A percentile compares a stretch with the other conserved stretches of the same genome.
phyloP scores from a whole-genome alignment of 345 rosid genomes.

The Nephelium lappaceum region DNA sequence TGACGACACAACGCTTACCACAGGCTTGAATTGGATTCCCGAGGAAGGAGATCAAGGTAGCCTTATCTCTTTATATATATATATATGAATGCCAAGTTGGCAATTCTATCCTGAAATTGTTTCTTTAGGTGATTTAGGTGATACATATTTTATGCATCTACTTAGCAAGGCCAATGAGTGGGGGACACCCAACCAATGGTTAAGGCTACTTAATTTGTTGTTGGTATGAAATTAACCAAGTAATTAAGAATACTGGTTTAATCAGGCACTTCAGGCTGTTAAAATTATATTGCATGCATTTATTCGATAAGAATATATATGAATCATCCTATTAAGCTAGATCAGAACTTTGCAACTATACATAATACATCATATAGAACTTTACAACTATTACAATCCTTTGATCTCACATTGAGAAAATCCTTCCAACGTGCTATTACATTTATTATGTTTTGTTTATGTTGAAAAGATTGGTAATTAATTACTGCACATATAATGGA shows the following conservation, averaged over 20 bases:
- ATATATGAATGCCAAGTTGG: conserved; percentile 14
- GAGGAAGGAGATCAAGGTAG: conserved; percentile 21
- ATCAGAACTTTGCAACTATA: no score
- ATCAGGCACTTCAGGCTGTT: no score
- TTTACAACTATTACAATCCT: no score
- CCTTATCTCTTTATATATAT: conserved; percentile 10
- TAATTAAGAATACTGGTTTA: no score
- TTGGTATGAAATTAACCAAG: not conserved
- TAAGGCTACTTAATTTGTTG: not conserved
- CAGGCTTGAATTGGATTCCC: conserved; percentile 19
- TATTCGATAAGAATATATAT: no score
- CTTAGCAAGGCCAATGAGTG: not conserved
- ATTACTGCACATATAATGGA: no score
- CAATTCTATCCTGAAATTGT: conserved; percentile 15
- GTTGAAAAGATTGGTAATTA: not conserved
- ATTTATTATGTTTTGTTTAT: no score
- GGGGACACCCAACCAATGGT: not conserved
- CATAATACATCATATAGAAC: no score
- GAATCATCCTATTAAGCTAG: no score
- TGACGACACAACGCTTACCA: conserved; percentile 8
- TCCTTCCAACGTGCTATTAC: no score
- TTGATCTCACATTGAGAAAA: no score
- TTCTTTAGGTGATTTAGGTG: not conserved
- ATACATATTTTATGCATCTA: not conserved
- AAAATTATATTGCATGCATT: no score